Evolutionary conservation across 768 basidiomycete species (phyloP), one percentile per base, ranked within the genome.

Genomic region (Cyathus striatus): DNA sequence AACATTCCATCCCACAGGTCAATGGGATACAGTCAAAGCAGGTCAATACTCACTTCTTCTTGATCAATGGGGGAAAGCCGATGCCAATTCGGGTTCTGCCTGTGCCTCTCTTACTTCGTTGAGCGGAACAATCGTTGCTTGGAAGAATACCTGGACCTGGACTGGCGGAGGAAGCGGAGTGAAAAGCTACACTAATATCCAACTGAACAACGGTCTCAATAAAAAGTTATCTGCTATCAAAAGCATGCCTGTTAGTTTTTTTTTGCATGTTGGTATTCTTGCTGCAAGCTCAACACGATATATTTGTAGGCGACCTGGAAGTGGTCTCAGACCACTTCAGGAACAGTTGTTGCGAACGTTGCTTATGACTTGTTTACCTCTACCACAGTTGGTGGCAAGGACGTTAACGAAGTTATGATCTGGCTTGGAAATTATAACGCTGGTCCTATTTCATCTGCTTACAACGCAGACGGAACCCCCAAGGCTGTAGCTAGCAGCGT

Each of bases 281-380:
- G 14, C 22, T 36, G 13, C 2, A 14, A 36, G 17, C 35, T 9
- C 35, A 36, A 9, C 17, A 36, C 20, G 12, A 18, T 41, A 30
- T n/a, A 26, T 39, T 34, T 23, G 35, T 44, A 81, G 82, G 50
- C 76, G 23, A 61, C 54, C 0, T 85, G 83, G 83, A 42, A 57
- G 1, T 84, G 83, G 83, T 68, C 67, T 4, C 75, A 79, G 45
- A 50, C 50, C 12, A 58, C 56, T 9, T 60, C 65, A 4, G 70
- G 64, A 4, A 56, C 55, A 1, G 59, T 78, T 44, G 72, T 78
- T 20, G 71, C 75, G 0, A 69, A 84, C 43, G 68, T 81, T 21
- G 78, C 81, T 5, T 85, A 70, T 45, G 83, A 85, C 48, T 46
- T 84, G 1, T 86, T 85, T 66, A 84, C 81, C 0, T 74, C 81